A percentile compares a stretch with the other conserved stretches of the same genome.
Evolutionary conservation across 345 rosid genomes (phyloP).

Genomic region (Melaleuca quinquenervia): DNA sequence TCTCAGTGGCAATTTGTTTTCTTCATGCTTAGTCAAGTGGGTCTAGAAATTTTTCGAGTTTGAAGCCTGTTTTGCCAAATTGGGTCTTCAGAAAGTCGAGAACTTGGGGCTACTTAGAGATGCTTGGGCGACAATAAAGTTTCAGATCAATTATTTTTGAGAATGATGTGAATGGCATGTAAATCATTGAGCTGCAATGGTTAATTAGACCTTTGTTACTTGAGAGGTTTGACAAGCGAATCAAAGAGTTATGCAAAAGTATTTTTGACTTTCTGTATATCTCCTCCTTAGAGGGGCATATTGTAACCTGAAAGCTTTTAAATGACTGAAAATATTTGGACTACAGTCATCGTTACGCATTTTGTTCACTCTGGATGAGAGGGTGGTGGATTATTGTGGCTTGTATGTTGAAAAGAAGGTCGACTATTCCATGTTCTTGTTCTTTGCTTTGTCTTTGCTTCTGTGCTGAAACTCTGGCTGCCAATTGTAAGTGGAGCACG

Average conservation of each 20-base stretch:
- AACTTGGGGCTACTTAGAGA: not conserved
- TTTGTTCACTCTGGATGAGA: not conserved
- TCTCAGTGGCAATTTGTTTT: not conserved
- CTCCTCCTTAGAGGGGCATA: not conserved
- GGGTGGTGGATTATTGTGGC: not conserved
- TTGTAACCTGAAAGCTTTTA: not conserved
- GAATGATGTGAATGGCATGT: not conserved
- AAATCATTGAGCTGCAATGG: not conserved
- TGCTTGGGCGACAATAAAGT: not conserved
- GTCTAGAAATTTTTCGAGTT: not conserved
- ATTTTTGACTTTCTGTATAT: not conserved
- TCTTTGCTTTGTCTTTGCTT: not conserved
- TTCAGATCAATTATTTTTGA: not conserved
- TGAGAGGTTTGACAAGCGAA: not conserved
- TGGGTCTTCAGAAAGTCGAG: not conserved
- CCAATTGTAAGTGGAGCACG: not conserved
- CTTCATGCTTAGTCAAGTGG: not conserved
- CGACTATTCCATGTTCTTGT: not conserved
- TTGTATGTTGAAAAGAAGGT: not conserved
- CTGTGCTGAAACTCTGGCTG: not conserved
- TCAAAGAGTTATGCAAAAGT: not conserved
- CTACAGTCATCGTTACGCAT: not conserved
- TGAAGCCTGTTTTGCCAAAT: not conserved
- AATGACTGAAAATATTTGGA: not conserved
- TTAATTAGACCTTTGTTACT: not conserved